Base-by-base conservation (phyloP, 139 green algal genomes). In the Astrephomene gubernaculifera region DNA sequence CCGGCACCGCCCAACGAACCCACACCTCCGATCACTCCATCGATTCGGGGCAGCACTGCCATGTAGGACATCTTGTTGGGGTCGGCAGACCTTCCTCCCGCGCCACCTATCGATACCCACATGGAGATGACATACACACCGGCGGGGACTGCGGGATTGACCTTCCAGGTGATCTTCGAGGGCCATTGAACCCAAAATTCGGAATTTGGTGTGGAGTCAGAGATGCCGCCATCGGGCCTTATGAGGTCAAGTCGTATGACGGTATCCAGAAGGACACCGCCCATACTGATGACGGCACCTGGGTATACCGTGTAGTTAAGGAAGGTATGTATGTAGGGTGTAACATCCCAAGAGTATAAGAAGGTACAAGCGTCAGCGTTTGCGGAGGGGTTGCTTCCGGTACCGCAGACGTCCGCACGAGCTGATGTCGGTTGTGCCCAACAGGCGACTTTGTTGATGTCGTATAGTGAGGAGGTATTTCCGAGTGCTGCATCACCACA, bases 1-100 rank as follows among this genome's bases (percentile, higher is more conserved):
- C 38, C 29, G 44, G 76, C 78, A 33, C 85, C 85, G 22, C n/a
- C 53, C 41, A 89, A 17, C 1, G 85, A 89, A 4, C 85, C 85
- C 7, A 68, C 60, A 36, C 4, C 14, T n/a, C n/a, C n/a, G 6
- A 3, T 41, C 8, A 54, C 67, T 10, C 22, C 36, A 21, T 21
- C 8, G 22, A 74, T 9, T 12, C 21, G 21, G 8, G 67, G 27
- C 33, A 7, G 14, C 7, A 53, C 38, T 38, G 36, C 67, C 12
- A 74, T 4, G 19, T 21, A 38, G 38, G 36, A 36, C 1, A 31
- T 21, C 19, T 36, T 76, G 41, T 17, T 19, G 27, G 41, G 43
- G 41, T 61, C 41, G 2, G 38, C 41, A 10, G 69, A 54, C 4
- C 24, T 17, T 0, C 41, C 39, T 4, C 17, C 43, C 36, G 22